These are phyloP conservation scores for Cucumis variabilis DNA, from an alignment of 331 rosid genomes.

Conservation along the genomic window DNA sequence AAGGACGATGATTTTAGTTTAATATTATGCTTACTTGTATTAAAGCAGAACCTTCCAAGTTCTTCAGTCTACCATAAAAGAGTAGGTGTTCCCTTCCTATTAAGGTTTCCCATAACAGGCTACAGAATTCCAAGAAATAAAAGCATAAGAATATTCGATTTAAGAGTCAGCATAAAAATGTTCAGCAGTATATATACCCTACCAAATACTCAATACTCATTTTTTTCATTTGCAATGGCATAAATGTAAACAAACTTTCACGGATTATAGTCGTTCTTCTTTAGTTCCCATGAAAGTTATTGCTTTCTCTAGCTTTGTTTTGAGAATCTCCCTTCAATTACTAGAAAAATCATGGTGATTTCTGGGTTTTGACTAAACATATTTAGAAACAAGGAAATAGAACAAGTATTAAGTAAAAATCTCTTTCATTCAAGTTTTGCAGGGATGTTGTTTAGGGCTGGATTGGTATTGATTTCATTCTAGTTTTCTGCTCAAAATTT, in stretches of 20 bases:
- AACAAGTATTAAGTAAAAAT: background rate
- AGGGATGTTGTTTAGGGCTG: background rate
- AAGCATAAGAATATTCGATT: background rate
- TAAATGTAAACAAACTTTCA: too few species aligned
- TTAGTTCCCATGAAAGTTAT: background rate
- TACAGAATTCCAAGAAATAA: slow-evolving; percentile 32
- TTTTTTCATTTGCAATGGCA: too few species aligned
- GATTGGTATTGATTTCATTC: background rate
- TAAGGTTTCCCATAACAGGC: slow-evolving; percentile 81
- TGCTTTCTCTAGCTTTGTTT: background rate
- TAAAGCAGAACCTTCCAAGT: slow-evolving; percentile 65
- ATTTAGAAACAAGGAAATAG: background rate
- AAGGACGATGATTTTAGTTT: background rate
- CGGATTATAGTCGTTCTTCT: too few species aligned
- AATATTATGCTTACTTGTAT: slow-evolving; percentile 54
- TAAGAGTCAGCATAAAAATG: background rate
- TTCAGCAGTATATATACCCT: slow-evolving; percentile 18
- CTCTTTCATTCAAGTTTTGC: background rate
- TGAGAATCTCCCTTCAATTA: background rate
- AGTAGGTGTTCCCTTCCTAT: slow-evolving; percentile 92
- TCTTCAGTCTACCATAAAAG: slow-evolving; percentile 90
- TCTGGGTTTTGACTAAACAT: slow-evolving; percentile 6
- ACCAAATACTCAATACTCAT: too few species aligned
- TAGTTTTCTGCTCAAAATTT: background rate
- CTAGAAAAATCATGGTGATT: background rate